Conservation (phyloP, 495 filamentous ascomycete genomes). For the Talaromyces ruber region DNA sequence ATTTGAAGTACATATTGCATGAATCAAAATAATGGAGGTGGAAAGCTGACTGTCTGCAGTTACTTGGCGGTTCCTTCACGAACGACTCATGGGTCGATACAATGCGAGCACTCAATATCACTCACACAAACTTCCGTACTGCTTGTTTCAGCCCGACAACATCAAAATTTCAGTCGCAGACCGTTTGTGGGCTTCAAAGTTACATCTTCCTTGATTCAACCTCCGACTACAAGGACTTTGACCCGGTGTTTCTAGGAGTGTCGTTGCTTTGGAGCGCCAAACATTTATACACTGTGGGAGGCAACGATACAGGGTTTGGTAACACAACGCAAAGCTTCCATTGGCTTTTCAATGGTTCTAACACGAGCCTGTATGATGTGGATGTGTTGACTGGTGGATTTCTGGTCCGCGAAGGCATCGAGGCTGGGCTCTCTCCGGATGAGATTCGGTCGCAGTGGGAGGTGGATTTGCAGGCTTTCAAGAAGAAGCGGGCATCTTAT, state of each 20-base stretch:
- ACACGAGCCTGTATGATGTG: neutral
- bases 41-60: neutral
- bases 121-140: slow-evolving; percentile 1
- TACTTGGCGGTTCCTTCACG: neutral
- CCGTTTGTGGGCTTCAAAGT: slow-evolving; percentile 3
- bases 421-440: slow-evolving; percentile 3
- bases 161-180: slow-evolving; percentile 3
- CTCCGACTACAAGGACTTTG: neutral
- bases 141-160: slow-evolving; percentile 7
- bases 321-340: slow-evolving; percentile 8
- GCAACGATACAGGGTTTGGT: slow-evolving; percentile 1
- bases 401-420: slow-evolving; percentile 2
- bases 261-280: slow-evolving; percentile 7
- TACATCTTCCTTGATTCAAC: neutral
- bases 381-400: slow-evolving; percentile 4
- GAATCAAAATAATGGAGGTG: neutral
- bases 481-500: neutral
- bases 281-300: neutral
- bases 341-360: slow-evolving; percentile 5
- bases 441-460: slow-evolving; percentile 7
- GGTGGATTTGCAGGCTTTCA: neutral
- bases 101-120: slow-evolving; percentile 3
- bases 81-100: slow-evolving; percentile 3
- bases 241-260: slow-evolving; percentile 4
- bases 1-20: slow-evolving; percentile 1